Evolutionary conservation across 495 filamentous ascomycete species (phyloP).

Genomic region (Pseudomonodictys pantanalensis): DNA sequence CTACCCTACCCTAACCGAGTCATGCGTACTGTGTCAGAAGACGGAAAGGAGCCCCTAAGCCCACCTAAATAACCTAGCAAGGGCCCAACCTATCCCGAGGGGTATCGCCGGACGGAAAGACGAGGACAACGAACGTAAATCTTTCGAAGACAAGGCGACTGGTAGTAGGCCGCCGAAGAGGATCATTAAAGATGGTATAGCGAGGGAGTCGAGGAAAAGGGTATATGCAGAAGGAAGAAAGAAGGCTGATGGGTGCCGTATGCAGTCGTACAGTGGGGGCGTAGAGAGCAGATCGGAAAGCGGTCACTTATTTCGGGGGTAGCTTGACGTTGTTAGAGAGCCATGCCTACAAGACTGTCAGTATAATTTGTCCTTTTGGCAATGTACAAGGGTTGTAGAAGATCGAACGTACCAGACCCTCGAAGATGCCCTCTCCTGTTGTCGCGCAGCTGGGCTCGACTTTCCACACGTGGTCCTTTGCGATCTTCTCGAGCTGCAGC

Average conservation of each 20-base stretch:
- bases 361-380: neutral
- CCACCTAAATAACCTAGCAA: neutral
- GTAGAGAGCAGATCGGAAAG: neutral
- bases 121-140: neutral
- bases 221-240: constrained; percentile 33
- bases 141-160: neutral
- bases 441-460: constrained; percentile 95
- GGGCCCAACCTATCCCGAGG: too few species aligned
- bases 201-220: constrained; percentile 17
- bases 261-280: constrained; percentile 23
- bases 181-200: constrained; percentile 12
- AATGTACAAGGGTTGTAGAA: neutral
- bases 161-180: neutral
- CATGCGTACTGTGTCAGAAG: too few species aligned
- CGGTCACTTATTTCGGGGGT: constrained; percentile 25
- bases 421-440: constrained; percentile 87
- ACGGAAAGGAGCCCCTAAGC: too few species aligned
- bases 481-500: constrained; percentile 75
- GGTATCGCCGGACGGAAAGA: too few species aligned
- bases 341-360: constrained; percentile 59
- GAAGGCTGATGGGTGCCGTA: constrained; percentile 11
- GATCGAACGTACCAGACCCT: constrained; percentile 69
- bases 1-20: too few species aligned
- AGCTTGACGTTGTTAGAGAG: constrained; percentile 87
- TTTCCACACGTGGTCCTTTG: constrained; percentile 89